These are phyloP conservation scores for Dovyalis caffra DNA, from an alignment of 345 rosid genomes.

Conservation along the genomic window DNA sequence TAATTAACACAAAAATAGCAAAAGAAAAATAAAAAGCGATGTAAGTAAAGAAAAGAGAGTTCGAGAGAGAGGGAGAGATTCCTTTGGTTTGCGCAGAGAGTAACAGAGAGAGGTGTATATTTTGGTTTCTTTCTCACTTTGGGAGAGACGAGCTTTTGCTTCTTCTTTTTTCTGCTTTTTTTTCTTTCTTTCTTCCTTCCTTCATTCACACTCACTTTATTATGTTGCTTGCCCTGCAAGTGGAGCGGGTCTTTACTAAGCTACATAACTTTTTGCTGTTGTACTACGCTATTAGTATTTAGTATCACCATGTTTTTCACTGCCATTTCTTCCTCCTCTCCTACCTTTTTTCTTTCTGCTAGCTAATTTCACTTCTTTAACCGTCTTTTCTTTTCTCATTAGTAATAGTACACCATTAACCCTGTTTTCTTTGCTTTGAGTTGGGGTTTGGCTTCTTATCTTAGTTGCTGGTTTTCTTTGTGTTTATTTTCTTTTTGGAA, in stretches of 20 bases:
- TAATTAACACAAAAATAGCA: background rate
- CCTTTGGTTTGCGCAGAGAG: constrained; percentile 20
- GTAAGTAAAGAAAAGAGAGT: constrained; percentile 6
- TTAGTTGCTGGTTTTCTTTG: constrained; percentile 8
- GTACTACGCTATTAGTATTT: background rate
- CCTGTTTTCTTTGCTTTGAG: background rate
- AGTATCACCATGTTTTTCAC: constrained; percentile 10
- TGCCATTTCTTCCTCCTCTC: constrained; percentile 18
- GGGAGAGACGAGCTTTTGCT: background rate
- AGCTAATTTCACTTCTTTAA: background rate
- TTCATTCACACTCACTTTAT: constrained; percentile 17
- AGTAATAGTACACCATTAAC: too few relatives aligned
- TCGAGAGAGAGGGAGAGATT: constrained; percentile 20
- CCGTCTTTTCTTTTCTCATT: background rate
- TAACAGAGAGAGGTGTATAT: constrained; percentile 2
- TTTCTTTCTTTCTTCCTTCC: constrained; percentile 21
- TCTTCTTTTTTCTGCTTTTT: background rate
- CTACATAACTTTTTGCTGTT: background rate
- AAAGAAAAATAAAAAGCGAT: constrained; percentile 14
- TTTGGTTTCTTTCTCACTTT: constrained; percentile 28
- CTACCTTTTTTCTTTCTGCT: constrained; percentile 24
- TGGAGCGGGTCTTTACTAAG: constrained; percentile 15
- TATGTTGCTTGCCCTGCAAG: constrained; percentile 26
- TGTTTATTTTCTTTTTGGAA: constrained; percentile 9
- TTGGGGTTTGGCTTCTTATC: background rate